phyloP scores from a whole-genome alignment of 2,329 filamentous ascomycete species.

The Monilinia polystroma region DNA sequence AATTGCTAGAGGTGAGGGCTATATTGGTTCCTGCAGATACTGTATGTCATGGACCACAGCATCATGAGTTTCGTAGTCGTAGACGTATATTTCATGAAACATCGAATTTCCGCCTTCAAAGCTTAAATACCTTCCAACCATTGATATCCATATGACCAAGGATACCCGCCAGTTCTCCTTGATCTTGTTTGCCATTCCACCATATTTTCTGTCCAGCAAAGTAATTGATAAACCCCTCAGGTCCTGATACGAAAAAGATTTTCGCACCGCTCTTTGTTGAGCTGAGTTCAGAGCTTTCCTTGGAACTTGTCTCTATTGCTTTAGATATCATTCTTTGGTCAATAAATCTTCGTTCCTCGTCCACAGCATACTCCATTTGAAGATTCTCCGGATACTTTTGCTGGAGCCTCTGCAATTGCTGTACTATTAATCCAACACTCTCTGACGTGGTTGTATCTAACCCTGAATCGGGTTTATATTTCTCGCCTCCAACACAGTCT shows the following conservation, averaged over 20 bases:
- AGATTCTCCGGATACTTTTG: constrained; percentile 55
- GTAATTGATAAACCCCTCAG: constrained; percentile 19
- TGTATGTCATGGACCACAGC: neutral
- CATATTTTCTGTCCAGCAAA: constrained; percentile 19
- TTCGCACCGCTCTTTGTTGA: neutral
- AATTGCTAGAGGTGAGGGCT: neutral
- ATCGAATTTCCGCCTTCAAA: constrained; percentile 30
- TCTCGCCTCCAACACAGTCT: constrained; percentile 63
- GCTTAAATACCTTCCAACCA: constrained; percentile 41
- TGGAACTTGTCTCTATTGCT: constrained; percentile 29
- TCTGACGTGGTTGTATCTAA: neutral
- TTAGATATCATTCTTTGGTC: constrained; percentile 49
- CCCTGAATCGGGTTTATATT: constrained; percentile 41
- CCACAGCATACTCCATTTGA: constrained; percentile 73
- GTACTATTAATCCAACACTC: constrained; percentile 52
- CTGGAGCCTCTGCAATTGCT: constrained; percentile 64
- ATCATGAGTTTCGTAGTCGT: neutral
- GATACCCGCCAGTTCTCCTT: constrained; percentile 71
- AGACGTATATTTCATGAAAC: neutral
- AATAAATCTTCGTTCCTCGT: constrained; percentile 73
- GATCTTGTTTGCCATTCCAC: constrained; percentile 61
- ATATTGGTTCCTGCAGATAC: neutral
- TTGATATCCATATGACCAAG: constrained; percentile 55
- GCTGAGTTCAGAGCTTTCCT: no score
- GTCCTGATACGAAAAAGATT: constrained; percentile 51